Evolutionary conservation across 768 basidiomycete genomes (phyloP), one percentile per base, ranked within the genome.

Genomic region (Hygrophoropsis aurantiaca): DNA sequence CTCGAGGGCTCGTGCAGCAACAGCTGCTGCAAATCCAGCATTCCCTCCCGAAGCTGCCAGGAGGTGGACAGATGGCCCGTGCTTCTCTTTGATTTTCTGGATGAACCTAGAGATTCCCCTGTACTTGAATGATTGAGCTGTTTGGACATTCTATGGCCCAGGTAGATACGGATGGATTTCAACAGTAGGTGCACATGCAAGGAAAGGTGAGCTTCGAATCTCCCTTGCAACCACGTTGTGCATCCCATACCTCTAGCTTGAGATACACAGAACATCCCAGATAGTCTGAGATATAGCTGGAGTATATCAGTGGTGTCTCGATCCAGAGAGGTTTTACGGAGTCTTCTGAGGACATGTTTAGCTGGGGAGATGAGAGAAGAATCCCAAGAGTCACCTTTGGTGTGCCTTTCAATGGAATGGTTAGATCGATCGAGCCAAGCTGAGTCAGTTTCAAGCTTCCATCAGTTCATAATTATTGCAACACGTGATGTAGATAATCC

Each of bases 1-100:
- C 5, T 67, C 65, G 19, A 88, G 71, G 16, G 58, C 66, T 23
- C 74, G 69, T 8, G 87, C 79, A 18, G 81, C 82, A 51, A 78
- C 76, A 13, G 87, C 87, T 0, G 79, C 77, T 11, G 86, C 88
- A 11, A 88, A 68, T 1, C 82, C 87, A n/a, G 85, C 89, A 58
- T 90, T 90, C n/a, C 88, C 88, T 4, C 84, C 78, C 0, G 88
- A 90, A 0, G 88, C 86, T 42, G 83, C 79, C 35, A 89, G 69
- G 35, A 83, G 68, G 60, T 87, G 88, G 5, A 82, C 70, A 23
- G 61, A 58, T 11, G 73, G 59, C 0, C 88, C 87, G 43, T 78
- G 71, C 16, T 59, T 65, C 47, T 73, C 68, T 44, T 74, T 72
- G 16, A 76, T 77, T 24, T 72, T 68, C 54, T 79, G 75, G 2